Percentiles rank a stretch among this genome's conserved stretches.
phyloP scores from a whole-genome alignment of 225 moss, liverwort and hornwort species.

The Asterella californica region DNA sequence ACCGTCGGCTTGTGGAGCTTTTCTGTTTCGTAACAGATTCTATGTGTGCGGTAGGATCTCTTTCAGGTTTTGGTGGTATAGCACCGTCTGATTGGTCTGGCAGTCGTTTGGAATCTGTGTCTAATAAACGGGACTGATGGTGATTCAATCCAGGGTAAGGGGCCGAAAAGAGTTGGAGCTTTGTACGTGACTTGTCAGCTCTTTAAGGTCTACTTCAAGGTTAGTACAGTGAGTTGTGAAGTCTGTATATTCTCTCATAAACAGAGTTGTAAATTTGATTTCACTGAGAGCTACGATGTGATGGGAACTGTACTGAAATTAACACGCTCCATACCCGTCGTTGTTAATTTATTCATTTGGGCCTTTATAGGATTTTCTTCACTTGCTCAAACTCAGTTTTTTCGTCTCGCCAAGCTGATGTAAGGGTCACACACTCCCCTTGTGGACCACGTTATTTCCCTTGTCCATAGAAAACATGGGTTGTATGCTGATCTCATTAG shows the following conservation, averaged over 20 bases:
- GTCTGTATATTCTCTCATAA: background rate
- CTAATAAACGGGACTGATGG: background rate
- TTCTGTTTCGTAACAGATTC: too few relatives aligned
- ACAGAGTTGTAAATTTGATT: background rate
- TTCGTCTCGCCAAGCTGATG: too few relatives aligned
- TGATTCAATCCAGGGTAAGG: conserved; percentile 65
- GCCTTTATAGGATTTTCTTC: too few relatives aligned
- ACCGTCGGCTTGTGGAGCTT: background rate
- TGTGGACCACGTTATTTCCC: too few relatives aligned
- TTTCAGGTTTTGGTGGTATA: background rate
- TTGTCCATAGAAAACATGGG: too few relatives aligned
- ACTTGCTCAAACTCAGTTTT: too few relatives aligned
- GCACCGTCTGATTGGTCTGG: background rate
- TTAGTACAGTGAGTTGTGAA: conserved; percentile 19
- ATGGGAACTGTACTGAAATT: background rate
- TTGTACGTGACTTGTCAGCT: conserved; percentile 94
- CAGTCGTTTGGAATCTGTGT: background rate
- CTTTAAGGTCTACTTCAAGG: conserved; percentile 97
- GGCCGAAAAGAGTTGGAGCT: conserved; percentile 88
- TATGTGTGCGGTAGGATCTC: background rate
- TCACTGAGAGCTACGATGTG: background rate
- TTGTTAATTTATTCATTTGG: too few relatives aligned
- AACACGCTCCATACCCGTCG: too few relatives aligned
- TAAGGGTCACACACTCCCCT: too few relatives aligned
- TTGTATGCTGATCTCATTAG: background rate